These are phyloP conservation scores for Scedosporium boydii DNA, from an alignment of 2,329 filamentous ascomycete species.

Conservation along the genomic window DNA sequence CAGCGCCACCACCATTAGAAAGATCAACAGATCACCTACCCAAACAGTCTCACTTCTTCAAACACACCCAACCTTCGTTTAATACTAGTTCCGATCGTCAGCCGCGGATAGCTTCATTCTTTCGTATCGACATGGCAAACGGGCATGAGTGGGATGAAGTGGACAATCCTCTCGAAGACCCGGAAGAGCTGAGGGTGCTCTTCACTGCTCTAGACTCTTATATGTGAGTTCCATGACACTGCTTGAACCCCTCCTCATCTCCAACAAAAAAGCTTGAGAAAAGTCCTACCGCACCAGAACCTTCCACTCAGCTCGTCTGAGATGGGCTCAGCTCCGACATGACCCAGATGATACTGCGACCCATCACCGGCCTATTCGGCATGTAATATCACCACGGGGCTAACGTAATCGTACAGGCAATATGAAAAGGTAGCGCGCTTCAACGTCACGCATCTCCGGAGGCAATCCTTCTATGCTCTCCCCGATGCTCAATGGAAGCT, in stretches of 20 bases:
- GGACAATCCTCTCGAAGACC: constrained; percentile 36
- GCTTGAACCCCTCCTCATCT: not conserved
- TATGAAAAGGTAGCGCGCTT: constrained; percentile 80
- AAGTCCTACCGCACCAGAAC: not conserved
- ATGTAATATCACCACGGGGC: not conserved
- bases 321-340: not conserved
- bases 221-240: constrained; percentile 47
- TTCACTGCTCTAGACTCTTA: constrained; percentile 83
- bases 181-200: constrained; percentile 71
- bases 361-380: constrained; percentile 5
- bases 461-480: constrained; percentile 88
- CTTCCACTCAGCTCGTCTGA: not conserved
- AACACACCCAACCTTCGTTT: not conserved
- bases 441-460: constrained; percentile 81
- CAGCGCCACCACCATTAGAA: not conserved
- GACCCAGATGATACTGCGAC: not conserved
- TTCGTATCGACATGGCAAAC: constrained; percentile 1
- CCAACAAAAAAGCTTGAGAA: not conserved
- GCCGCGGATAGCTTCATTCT: not conserved
- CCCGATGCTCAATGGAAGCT: constrained; percentile 76
- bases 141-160: constrained; percentile 7
- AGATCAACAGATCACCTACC: not conserved
- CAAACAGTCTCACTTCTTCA: not conserved
- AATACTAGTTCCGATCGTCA: not conserved
- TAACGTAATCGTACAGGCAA: constrained; percentile 42